phyloP scores from a whole-genome alignment of 2,329 filamentous ascomycete genomes.

The Hymenoscyphus fructigenus region DNA sequence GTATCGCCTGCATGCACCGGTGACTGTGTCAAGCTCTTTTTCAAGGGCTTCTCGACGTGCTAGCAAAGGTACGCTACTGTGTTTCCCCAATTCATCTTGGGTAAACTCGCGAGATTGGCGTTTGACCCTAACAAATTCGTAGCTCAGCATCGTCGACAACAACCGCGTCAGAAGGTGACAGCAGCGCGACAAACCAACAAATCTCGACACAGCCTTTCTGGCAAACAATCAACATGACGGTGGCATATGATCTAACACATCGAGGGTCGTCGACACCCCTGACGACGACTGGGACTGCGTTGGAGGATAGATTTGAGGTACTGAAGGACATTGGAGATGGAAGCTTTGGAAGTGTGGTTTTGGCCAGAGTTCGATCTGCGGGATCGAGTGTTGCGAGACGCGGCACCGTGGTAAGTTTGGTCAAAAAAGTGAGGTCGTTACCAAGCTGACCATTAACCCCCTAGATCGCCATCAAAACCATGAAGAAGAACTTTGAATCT shows the following conservation, averaged over 20 bases:
- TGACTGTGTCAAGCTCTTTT: constrained; percentile 34
- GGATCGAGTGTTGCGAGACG: constrained; percentile 85
- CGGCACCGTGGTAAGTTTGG: constrained; percentile 79
- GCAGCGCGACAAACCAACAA: constrained; percentile 10
- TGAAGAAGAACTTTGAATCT: constrained; percentile 99
- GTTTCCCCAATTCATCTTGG: constrained; percentile 10
- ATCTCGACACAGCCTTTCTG: constrained; percentile 3
- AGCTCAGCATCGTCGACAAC: constrained; percentile 22
- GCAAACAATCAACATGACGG: constrained; percentile 61
- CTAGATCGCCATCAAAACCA: constrained; percentile 97
- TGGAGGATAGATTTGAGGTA: constrained; percentile 95
- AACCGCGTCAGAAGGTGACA: constrained; percentile 13
- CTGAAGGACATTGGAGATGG: constrained; percentile 98
- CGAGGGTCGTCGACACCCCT: constrained; percentile 59
- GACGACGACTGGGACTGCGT: constrained; percentile 50
- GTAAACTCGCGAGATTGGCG: constrained; percentile 15
- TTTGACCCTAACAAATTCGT: neutral
- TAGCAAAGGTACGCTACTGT: constrained; percentile 23
- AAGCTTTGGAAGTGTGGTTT: constrained; percentile 92
- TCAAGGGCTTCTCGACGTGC: constrained; percentile 31
- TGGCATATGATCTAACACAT: constrained; percentile 70
- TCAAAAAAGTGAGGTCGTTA: constrained; percentile 14
- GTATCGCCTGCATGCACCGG: constrained; percentile 36
- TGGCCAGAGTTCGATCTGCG: constrained; percentile 87
- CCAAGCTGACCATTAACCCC: constrained; percentile 18